A percentile compares a stretch with the other conserved stretches of the same genome.
phyloP scores from a whole-genome alignment of 495 filamentous ascomycete genomes.

The Xylaria castorea region DNA sequence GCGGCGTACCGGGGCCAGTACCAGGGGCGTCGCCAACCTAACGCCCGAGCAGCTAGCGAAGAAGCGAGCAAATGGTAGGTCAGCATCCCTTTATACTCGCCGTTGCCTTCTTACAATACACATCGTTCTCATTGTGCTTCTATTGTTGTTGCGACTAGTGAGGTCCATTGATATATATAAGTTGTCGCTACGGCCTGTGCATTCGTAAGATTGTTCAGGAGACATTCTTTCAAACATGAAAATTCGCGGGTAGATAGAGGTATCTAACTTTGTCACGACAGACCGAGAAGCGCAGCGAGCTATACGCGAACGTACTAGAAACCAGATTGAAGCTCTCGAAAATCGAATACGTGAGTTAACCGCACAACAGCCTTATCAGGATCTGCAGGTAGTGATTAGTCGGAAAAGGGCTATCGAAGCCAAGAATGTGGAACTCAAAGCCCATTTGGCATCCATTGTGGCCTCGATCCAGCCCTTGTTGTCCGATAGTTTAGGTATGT shows the following conservation, averaged over 20 bases:
- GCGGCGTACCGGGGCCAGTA: constrained; percentile 46
- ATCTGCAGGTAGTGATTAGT: constrained; percentile 71
- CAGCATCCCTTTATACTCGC: constrained; percentile 10
- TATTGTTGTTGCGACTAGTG: not conserved
- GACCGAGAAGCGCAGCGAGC: constrained; percentile 83
- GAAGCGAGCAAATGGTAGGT: constrained; percentile 76
- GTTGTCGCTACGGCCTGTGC: constrained; percentile 7
- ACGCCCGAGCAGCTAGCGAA: constrained; percentile 73
- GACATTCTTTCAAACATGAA: not conserved
- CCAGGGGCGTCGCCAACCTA: constrained; percentile 70
- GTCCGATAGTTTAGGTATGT: constrained; percentile 33
- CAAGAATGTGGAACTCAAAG: constrained; percentile 74
- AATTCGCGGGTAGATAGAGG: not conserved
- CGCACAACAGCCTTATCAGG: constrained; percentile 77
- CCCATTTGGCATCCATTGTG: constrained; percentile 64
- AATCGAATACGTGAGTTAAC: constrained; percentile 53
- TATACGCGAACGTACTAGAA: constrained; percentile 78
- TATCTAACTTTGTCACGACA: constrained; percentile 29
- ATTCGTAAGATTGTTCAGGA: constrained; percentile 23
- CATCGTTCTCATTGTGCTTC: not conserved
- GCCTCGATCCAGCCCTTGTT: constrained; percentile 69
- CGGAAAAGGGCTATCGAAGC: constrained; percentile 73
- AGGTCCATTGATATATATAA: not conserved
- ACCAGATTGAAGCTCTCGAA: constrained; percentile 71
- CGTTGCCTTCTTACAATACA: not conserved